phyloP scores from a whole-genome alignment of 2,329 filamentous ascomycete genomes.

The Ceratocystiopsis brevicomis region DNA sequence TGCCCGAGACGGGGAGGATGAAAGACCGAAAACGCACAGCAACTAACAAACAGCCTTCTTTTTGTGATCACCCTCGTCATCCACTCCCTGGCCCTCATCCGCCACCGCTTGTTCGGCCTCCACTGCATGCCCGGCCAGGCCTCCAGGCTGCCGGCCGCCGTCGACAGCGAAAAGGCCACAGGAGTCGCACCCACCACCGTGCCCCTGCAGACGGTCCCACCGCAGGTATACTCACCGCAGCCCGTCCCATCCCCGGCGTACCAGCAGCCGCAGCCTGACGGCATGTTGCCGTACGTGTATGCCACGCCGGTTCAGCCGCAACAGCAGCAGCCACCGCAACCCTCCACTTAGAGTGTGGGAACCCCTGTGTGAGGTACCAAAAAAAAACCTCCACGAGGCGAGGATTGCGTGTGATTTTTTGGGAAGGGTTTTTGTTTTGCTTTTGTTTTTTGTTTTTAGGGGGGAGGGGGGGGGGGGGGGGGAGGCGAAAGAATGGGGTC shows the following conservation, averaged over 20 bases:
- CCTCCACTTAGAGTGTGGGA: too few relatives aligned
- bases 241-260: too few relatives aligned
- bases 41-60: constrained; percentile 20
- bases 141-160: constrained; percentile 2
- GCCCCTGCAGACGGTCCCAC: background rate
- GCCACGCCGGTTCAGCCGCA: background rate
- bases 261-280: constrained; percentile 3
- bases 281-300: constrained; percentile 1
- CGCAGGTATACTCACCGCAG: background rate
- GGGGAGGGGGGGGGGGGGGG: too few relatives aligned
- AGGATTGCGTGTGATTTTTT: too few relatives aligned
- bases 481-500: too few relatives aligned
- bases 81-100: constrained; percentile 22
- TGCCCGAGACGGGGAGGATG: background rate
- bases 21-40: background rate
- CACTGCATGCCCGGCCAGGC: constrained; percentile 17
- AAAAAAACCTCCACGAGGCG: too few relatives aligned
- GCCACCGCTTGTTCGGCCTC: constrained; percentile 25
- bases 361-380: too few relatives aligned
- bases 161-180: constrained; percentile 10
- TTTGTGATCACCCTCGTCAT: constrained; percentile 23
- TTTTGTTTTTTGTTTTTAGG: too few relatives aligned
- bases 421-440: too few relatives aligned
- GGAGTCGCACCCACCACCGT: background rate
- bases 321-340: background rate